phyloP scores from a whole-genome alignment of 495 filamentous ascomycete species.

The Aspergillus leporis region DNA sequence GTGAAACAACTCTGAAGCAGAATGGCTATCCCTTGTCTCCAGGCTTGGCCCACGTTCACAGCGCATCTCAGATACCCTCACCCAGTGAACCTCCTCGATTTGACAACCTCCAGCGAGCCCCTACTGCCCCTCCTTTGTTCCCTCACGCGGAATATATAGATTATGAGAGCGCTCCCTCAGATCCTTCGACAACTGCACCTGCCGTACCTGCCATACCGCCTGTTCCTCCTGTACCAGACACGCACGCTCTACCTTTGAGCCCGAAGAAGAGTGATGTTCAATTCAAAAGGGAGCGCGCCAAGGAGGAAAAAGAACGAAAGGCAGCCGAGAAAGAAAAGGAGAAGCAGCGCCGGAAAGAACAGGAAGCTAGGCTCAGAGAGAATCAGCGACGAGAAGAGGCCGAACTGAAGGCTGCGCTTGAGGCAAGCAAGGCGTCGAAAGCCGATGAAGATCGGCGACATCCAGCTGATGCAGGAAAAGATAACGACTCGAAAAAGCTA shows the following conservation, averaged over 20 bases:
- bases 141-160: constrained; percentile 37
- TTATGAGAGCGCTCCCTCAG: constrained; percentile 22
- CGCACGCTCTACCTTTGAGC: constrained; percentile 27
- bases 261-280: constrained; percentile 49
- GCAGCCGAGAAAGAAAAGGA: constrained; percentile 67
- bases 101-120: constrained; percentile 56
- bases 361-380: constrained; percentile 52
- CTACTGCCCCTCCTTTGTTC: constrained; percentile 57
- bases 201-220: constrained; percentile 25
- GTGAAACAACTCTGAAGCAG: constrained; percentile 53
- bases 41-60: constrained; percentile 41
- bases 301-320: constrained; percentile 66
- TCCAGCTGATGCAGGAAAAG: constrained; percentile 27
- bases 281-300: constrained; percentile 45
- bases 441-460: constrained; percentile 51
- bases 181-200: constrained; percentile 5
- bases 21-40: constrained; percentile 39
- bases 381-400: constrained; percentile 56
- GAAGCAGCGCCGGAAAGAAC: constrained; percentile 66
- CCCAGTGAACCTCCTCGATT: constrained; percentile 51
- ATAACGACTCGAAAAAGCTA: constrained; percentile 41
- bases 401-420: constrained; percentile 58
- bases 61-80: constrained; percentile 39
- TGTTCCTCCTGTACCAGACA: constrained; percentile 42
- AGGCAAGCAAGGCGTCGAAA: constrained; percentile 53